Evolutionary conservation across 768 basidiomycete genomes (phyloP).

Genomic region (Grammothele lineata): DNA sequence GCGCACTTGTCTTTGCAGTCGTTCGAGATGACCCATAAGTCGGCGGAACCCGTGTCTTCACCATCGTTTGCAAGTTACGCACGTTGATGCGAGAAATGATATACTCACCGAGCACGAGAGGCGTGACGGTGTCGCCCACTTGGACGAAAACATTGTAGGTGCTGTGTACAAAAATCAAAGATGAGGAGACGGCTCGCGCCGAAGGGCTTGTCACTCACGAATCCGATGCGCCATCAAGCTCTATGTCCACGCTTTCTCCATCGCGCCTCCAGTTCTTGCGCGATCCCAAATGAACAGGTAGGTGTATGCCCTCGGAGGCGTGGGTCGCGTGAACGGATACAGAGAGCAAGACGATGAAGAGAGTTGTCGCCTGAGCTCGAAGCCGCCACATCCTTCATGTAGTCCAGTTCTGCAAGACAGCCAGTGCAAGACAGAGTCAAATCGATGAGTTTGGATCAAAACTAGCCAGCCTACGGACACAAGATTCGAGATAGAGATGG

Average conservation of each 20-base stretch:
- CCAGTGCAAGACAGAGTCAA: too few relatives aligned
- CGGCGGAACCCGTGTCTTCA: slow-evolving; percentile 76
- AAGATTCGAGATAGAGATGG: too few relatives aligned
- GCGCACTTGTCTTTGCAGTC: slow-evolving; percentile 44
- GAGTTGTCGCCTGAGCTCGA: too few relatives aligned
- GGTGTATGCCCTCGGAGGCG: slow-evolving; percentile 8
- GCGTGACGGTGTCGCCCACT: slow-evolving; percentile 47
- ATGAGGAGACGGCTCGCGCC: neutral
- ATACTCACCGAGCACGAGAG: slow-evolving; percentile 57
- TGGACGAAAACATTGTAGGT: slow-evolving; percentile 59
- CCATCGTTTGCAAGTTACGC: neutral
- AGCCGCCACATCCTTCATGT: too few relatives aligned
- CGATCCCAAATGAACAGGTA: slow-evolving; percentile 10
- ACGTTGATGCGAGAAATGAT: neutral
- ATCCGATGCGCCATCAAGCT: slow-evolving; percentile 59
- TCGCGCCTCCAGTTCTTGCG: slow-evolving; percentile 4
- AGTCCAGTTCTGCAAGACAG: too few relatives aligned
- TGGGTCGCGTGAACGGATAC: too few relatives aligned
- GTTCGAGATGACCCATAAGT: slow-evolving; percentile 69
- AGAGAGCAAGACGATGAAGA: too few relatives aligned
- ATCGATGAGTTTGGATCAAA: too few relatives aligned
- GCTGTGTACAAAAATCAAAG: slow-evolving; percentile 28
- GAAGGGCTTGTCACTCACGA: slow-evolving; percentile 49
- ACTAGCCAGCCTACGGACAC: too few relatives aligned
- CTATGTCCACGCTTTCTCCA: slow-evolving; percentile 35